A percentile compares a stretch with the other conserved stretches of the same genome.
Evolutionary conservation across 805 yeast species (phyloP).

Genomic region (Candida verbasci): DNA sequence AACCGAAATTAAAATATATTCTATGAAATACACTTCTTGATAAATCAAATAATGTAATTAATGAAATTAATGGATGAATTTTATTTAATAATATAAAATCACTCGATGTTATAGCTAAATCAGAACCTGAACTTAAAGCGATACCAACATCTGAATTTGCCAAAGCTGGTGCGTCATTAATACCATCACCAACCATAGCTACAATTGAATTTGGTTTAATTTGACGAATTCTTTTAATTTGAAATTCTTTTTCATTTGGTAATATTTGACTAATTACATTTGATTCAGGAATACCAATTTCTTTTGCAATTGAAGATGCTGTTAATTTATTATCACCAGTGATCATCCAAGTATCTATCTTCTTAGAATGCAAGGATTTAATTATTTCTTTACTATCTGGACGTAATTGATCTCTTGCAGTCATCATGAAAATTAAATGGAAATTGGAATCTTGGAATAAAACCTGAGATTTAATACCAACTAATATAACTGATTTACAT

Average conservation of each 20-base stretch:
- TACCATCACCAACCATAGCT: slow-evolving; percentile 84
- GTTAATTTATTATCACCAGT: slow-evolving; percentile 70
- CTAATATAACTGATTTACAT: slow-evolving; percentile 60
- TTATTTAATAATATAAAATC: slow-evolving; percentile 66
- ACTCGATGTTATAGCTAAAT: slow-evolving; percentile 68
- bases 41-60: slow-evolving; percentile 52
- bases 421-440: slow-evolving; percentile 45
- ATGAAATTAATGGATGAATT: slow-evolving; percentile 43
- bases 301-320: slow-evolving; percentile 61
- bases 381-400: slow-evolving; percentile 56
- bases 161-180: slow-evolving; percentile 79
- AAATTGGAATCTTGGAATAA: slow-evolving; percentile 24
- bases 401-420: slow-evolving; percentile 57
- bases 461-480: slow-evolving; percentile 38
- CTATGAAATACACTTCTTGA: slow-evolving; percentile 47
- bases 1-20: slow-evolving; percentile 53
- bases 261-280: slow-evolving; percentile 66
- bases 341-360: slow-evolving; percentile 67
- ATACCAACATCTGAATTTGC: slow-evolving; percentile 74
- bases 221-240: slow-evolving; percentile 51
- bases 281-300: slow-evolving; percentile 46
- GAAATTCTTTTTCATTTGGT: slow-evolving; percentile 67
- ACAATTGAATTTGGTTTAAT: slow-evolving; percentile 33
- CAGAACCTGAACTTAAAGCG: slow-evolving; percentile 74
- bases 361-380: slow-evolving; percentile 24